Percentiles rank a stretch among this genome's conserved stretches.
Evolutionary conservation across 1,284 basidiomycete species (phyloP).

Genomic region (Stygiomarasmius scandens): DNA sequence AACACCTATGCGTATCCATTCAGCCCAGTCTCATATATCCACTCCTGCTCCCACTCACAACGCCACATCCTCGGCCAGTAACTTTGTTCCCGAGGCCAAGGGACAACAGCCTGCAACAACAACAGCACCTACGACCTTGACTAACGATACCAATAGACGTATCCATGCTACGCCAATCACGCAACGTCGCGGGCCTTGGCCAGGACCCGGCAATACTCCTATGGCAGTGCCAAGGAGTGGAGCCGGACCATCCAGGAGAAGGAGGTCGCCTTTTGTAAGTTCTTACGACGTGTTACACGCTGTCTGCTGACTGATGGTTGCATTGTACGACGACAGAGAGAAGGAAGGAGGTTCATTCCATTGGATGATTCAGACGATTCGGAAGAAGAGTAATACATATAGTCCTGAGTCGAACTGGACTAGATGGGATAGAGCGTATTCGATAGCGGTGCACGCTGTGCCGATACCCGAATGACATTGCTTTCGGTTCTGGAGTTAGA

Average conservation of each 20-base stretch:
- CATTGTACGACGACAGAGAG: constrained; percentile 28
- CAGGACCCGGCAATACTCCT: background rate
- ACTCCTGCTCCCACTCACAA: too few species aligned
- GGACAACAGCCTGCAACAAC: background rate
- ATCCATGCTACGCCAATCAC: background rate
- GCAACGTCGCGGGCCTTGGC: background rate
- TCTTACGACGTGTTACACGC: background rate
- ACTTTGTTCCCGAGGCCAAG: background rate
- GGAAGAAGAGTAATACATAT: background rate
- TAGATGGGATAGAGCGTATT: too few species aligned
- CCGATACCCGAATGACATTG: too few species aligned
- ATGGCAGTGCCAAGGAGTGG: background rate
- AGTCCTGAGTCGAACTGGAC: too few species aligned
- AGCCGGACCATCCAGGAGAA: constrained; percentile 26
- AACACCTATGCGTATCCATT: too few species aligned
- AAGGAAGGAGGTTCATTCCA: constrained; percentile 49
- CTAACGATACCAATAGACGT: background rate
- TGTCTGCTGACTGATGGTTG: background rate
- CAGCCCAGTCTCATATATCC: too few species aligned
- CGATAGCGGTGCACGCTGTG: too few species aligned
- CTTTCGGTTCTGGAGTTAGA: too few species aligned
- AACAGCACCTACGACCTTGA: background rate
- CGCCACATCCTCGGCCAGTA: background rate
- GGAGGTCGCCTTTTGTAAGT: constrained; percentile 40
- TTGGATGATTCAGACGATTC: constrained; percentile 47